Evolutionary conservation across 495 filamentous ascomycete genomes (phyloP).

Genomic region (Stereocaulon alpinum): DNA sequence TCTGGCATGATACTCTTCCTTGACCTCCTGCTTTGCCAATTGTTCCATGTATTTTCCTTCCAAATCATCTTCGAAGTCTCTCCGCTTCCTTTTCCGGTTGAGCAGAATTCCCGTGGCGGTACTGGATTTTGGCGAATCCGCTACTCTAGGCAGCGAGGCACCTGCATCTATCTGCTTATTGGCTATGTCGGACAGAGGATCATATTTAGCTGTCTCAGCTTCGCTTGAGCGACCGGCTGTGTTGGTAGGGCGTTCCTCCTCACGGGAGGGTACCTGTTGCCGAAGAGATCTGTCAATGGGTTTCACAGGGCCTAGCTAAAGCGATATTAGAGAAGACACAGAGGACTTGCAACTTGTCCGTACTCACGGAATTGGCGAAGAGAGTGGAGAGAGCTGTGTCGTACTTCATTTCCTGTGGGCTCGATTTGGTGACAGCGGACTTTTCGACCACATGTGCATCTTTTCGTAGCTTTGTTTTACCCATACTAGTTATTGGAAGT

Average conservation of each 20-base stretch:
- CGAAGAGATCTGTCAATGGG: background rate
- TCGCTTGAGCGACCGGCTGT: background rate
- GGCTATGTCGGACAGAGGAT: background rate
- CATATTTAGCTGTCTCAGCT: background rate
- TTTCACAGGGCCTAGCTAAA: slow-evolving; percentile 16
- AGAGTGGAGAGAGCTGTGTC: slow-evolving; percentile 70
- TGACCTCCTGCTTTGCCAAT: slow-evolving; percentile 49
- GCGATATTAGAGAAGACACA: background rate
- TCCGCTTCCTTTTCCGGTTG: slow-evolving; percentile 70
- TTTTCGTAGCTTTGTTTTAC: background rate
- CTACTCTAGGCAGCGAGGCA: background rate
- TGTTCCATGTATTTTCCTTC: slow-evolving; percentile 74
- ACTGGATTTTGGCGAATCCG: background rate
- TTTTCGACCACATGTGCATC: background rate
- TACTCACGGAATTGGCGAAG: slow-evolving; percentile 42
- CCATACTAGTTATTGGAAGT: background rate
- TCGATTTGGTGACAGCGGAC: too few relatives aligned
- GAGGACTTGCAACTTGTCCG: background rate
- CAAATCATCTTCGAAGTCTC: slow-evolving; percentile 58
- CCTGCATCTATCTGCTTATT: background rate
- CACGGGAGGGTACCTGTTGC: background rate
- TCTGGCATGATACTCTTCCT: slow-evolving; percentile 33
- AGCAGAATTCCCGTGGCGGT: slow-evolving; percentile 10
- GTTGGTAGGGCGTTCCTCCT: background rate
- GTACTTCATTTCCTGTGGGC: slow-evolving; percentile 29